Evolutionary conservation across 176 grass and related monocot genomes (phyloP).

Genomic region (Rhynchospora tenuis): DNA sequence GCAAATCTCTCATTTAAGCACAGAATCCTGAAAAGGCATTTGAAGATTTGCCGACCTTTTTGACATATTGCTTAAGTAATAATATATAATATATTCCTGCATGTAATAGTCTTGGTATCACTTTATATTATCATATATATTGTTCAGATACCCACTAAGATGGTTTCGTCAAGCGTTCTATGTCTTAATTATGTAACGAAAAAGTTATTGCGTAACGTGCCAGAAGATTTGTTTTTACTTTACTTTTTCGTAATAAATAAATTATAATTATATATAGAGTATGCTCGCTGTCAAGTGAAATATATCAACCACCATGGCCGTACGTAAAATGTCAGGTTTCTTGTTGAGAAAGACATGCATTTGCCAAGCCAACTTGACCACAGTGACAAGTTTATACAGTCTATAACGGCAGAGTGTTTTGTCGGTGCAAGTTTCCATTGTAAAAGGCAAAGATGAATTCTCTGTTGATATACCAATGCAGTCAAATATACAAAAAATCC

Average conservation of each 20-base stretch:
- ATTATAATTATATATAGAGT: too few relatives aligned
- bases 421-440: neutral
- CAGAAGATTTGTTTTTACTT: neutral
- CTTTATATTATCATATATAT: neutral
- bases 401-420: neutral
- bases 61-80: neutral
- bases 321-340: neutral
- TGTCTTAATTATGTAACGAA: neutral
- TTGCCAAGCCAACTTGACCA: neutral
- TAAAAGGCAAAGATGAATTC: neutral
- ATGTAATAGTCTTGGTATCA: neutral
- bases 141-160: neutral
- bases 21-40: neutral
- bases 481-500: too few relatives aligned
- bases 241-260: neutral
- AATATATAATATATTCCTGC: neutral
- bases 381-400: neutral
- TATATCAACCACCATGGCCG: neutral
- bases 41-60: constrained; percentile 2
- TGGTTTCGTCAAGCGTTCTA: neutral
- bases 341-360: neutral
- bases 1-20: neutral
- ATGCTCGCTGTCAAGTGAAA: neutral
- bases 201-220: neutral
- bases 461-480: neutral